Evolutionary conservation across 225 moss, liverwort and hornwort genomes (phyloP).

Genomic region (Straminergon stramineum): DNA sequence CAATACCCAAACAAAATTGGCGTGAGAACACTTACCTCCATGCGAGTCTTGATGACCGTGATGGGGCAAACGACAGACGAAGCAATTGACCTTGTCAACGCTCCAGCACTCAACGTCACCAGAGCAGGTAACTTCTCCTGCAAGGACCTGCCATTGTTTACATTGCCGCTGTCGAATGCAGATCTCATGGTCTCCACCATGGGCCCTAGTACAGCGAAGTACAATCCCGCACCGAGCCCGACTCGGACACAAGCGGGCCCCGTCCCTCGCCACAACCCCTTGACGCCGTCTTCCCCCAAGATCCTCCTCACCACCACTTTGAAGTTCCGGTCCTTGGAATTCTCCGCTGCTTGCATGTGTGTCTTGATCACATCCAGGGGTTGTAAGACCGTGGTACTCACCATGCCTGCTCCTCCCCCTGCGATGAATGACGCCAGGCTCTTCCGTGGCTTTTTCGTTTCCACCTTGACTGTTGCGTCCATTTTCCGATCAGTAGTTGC

Average conservation of each 20-base stretch:
- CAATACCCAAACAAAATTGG: background rate
- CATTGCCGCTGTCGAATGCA: constrained; percentile 14
- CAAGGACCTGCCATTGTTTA: constrained; percentile 19
- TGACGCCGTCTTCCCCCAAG: constrained; percentile 56
- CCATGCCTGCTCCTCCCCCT: constrained; percentile 70
- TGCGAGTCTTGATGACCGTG: constrained; percentile 96
- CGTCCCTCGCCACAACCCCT: constrained; percentile 87
- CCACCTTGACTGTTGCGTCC: background rate
- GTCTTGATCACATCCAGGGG: constrained; percentile 95
- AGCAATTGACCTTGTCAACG: constrained; percentile 67
- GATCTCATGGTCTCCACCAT: constrained; percentile 64
- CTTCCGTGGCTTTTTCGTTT: constrained; percentile 11
- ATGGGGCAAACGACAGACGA: constrained; percentile 76
- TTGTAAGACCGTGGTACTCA: constrained; percentile 66
- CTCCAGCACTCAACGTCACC: constrained; percentile 71
- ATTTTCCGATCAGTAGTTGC: background rate
- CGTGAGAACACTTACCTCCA: constrained; percentile 63
- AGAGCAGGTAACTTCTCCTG: constrained; percentile 65
- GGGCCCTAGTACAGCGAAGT: constrained; percentile 78
- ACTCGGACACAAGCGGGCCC: constrained; percentile 88
- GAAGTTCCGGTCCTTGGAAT: constrained; percentile 37
- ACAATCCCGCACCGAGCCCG: constrained; percentile 85
- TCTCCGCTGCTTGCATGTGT: constrained; percentile 76
- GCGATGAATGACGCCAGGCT: constrained; percentile 61
- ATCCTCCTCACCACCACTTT: constrained; percentile 45